Evolutionary conservation across 139 green algal species (phyloP), one percentile per base, ranked within the genome.

Genomic region (Mychonastes homosphaera): DNA sequence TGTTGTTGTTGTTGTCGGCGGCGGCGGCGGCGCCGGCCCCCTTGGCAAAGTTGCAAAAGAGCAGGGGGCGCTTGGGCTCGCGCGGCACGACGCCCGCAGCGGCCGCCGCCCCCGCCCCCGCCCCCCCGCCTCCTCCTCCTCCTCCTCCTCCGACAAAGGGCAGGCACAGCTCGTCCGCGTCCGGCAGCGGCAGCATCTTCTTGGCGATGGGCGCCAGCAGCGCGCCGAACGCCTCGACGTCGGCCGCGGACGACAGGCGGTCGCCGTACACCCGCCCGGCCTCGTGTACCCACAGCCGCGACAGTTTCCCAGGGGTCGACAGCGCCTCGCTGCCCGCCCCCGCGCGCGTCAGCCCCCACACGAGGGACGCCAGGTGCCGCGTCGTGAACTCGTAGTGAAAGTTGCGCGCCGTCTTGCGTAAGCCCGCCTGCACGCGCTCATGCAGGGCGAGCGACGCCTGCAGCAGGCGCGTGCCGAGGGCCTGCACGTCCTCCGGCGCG

Each of bases 221-320:
- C 75, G 89, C 90, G 76, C 83, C 84, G 76, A 89, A 93, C 16
- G 58, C 74, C 44, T 80, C 73, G 18, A 93, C 69, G 63, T 93
- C 80, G 44, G 75, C 64, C 28, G 67, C 50, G 2, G 72, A 65
- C 36, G 35, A 8, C 35, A 91, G 79, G 44, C 83, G 70, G 66
- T 91, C 79, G 40, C 76, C 78, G 71, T 91, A 95, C 48, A 90
- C 84, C 32, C 86, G 75, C 73, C 91, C 86, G 16, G 66, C 82
- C 76, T 95, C 86, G 64, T 95, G 86, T 56, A 95, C 78, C 86
- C 86, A 95, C 35, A 95, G 72, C 62, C n/a, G n/a, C n/a, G n/a
- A n/a, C n/a, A n/a, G n/a, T n/a, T n/a, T n/a, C n/a, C n/a, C n/a
- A n/a, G n/a, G n/a, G n/a, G n/a, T n/a, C n/a, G n/a, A n/a, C n/a